Evolutionary conservation across 805 yeast species (phyloP).

Genomic region (Saturnispora saitoi): DNA sequence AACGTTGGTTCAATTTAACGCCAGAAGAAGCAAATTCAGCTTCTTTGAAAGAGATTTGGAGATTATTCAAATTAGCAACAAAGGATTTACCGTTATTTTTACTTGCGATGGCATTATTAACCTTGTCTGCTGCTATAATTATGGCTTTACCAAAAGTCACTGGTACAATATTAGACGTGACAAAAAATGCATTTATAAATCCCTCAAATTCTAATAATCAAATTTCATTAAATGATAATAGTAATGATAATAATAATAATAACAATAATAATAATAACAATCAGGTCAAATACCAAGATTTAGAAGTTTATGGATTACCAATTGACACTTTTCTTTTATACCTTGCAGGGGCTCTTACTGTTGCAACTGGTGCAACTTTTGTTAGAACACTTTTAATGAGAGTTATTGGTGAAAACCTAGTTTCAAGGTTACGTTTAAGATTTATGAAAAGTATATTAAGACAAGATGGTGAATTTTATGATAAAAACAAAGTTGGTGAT

Average conservation of each 20-base stretch:
- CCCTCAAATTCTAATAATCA: not conserved
- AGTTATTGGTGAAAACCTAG: slow-evolving; percentile 77
- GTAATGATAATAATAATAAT: too few species aligned
- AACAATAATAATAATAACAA: too few species aligned
- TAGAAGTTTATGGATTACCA: slow-evolving; percentile 47
- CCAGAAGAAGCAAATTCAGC: slow-evolving; percentile 28
- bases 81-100: slow-evolving; percentile 37
- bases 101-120: slow-evolving; percentile 35
- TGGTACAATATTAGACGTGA: slow-evolving; percentile 46
- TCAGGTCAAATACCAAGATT: slow-evolving; percentile 22
- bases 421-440: slow-evolving; percentile 71
- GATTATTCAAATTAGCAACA: slow-evolving; percentile 36
- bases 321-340: slow-evolving; percentile 52
- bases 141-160: slow-evolving; percentile 49
- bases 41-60: slow-evolving; percentile 30
- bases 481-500: slow-evolving; percentile 87
- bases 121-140: slow-evolving; percentile 40
- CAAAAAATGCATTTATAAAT: slow-evolving; percentile 21
- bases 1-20: slow-evolving; percentile 25
- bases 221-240: not conserved
- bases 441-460: slow-evolving; percentile 69
- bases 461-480: slow-evolving; percentile 87
- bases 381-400: slow-evolving; percentile 70
- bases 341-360: slow-evolving; percentile 51
- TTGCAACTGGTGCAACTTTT: slow-evolving; percentile 74